Base-by-base conservation (phyloP, 2,329 filamentous ascomycete species). In the Fusarium sp. region DNA sequence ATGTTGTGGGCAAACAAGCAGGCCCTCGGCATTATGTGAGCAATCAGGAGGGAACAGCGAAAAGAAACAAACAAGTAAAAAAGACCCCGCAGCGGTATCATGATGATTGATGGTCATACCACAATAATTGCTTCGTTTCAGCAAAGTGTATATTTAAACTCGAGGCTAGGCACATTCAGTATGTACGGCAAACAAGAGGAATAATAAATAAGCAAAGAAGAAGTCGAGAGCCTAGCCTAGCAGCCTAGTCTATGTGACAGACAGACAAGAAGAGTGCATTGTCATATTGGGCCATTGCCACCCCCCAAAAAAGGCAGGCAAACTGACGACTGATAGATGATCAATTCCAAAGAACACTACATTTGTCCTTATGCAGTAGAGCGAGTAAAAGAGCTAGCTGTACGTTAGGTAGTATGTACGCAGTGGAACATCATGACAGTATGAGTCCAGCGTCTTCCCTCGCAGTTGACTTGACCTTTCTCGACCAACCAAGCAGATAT, bases 181-280 rank as follows among this genome's bases (percentile, higher is more conserved):
- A 23, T 8, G 9, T 25, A 25, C 15, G 14, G 20, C 10, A 41
- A 22, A 7, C 23, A 14, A 53, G 25, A 44, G 6, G 32, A 61
- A 60, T n/a, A n/a, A n/a, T n/a, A n/a, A n/a, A n/a, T 30, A 68
- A 67, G 64, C 49, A 65, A 65, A 35, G 27, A 65, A 35, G 27
- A 44, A 44, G 37, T 23, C 37, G 7, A 23, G 23, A 23, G 23
- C 23, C 23, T 23, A 23, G 22, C 22, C 22, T 22, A 22, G 22
- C 22, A 22, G 22, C 22, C 22, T 22, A 22, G 22, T 6, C 22
- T 45, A 46, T 47, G 32, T n/a, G 8, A 67, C 33, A 11, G 8
- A 67, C 33, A 11, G 27, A 48, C 25, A 27, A 27, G 25, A 49
- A 53, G 15, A 32, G 9, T 32, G 5, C 22, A 22, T 22, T 22